phyloP scores from a whole-genome alignment of 2,329 filamentous ascomycete genomes.

The Alternaria panax region DNA sequence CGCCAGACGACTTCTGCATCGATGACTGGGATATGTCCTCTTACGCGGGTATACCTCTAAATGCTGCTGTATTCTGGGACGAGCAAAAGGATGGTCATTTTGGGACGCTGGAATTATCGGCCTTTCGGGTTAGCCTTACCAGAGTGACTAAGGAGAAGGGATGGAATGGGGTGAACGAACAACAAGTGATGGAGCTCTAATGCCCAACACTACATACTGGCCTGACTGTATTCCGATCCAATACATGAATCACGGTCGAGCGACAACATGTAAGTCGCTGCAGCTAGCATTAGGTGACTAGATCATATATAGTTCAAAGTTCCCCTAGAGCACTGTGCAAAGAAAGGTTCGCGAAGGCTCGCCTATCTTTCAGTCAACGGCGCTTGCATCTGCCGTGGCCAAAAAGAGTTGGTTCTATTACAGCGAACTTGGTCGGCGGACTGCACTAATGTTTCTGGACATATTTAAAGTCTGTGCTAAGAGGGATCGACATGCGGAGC shows the following conservation, averaged over 20 bases:
- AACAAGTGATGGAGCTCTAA: slow-evolving; percentile 19
- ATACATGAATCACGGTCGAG: background rate
- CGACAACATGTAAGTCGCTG: background rate
- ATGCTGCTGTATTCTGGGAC: slow-evolving; percentile 50
- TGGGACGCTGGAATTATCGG: slow-evolving; percentile 42
- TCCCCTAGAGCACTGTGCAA: background rate
- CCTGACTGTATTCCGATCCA: background rate
- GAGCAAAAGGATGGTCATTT: slow-evolving; percentile 20
- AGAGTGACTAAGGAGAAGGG: slow-evolving; percentile 4
- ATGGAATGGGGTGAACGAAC: background rate
- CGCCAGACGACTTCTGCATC: slow-evolving; percentile 47
- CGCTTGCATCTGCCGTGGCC: background rate
- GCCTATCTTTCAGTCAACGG: background rate
- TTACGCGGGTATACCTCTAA: slow-evolving; percentile 46
- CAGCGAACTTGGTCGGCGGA: background rate
- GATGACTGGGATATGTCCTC: slow-evolving; percentile 40
- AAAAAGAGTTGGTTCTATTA: background rate
- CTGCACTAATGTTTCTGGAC: background rate
- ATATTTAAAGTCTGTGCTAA: background rate
- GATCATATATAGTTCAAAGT: background rate
- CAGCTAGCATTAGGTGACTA: background rate
- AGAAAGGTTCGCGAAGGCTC: background rate
- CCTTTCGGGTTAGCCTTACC: slow-evolving; percentile 41
- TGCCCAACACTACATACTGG: background rate
- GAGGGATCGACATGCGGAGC: background rate